phyloP scores from a whole-genome alignment of 2,329 filamentous ascomycete species.

The Calcarisporium arbuscula region DNA sequence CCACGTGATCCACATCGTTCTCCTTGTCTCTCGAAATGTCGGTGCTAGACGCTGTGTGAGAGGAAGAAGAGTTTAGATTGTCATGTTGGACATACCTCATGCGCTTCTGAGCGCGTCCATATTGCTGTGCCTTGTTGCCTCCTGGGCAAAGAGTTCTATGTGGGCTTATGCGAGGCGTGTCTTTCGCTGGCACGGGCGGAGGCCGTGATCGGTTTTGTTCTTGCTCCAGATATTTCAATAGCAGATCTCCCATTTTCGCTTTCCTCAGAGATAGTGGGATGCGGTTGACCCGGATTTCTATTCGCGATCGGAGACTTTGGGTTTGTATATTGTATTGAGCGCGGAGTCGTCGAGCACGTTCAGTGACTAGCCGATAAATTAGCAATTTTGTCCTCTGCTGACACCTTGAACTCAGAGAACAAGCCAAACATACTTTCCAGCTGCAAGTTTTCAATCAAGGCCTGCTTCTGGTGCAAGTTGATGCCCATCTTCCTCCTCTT shows the following conservation, averaged over 20 bases:
- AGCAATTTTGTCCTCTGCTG: not conserved
- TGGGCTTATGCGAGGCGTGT: constrained; percentile 30
- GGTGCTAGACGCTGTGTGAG: constrained; percentile 40
- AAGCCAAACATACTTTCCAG: constrained; percentile 78
- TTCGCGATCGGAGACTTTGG: constrained; percentile 73
- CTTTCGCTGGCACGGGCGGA: constrained; percentile 46
- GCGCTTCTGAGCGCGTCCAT: constrained; percentile 36
- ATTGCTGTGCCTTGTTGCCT: constrained; percentile 23
- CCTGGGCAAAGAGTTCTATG: no score
- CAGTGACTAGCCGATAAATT: constrained; percentile 56
- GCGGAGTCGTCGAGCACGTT: constrained; percentile 78
- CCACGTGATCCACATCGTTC: constrained; percentile 53
- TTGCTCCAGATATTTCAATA: constrained; percentile 45
- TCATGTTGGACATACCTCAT: constrained; percentile 38
- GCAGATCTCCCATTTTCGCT: constrained; percentile 74
- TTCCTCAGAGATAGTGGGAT: constrained; percentile 76
- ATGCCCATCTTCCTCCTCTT: constrained; percentile 57
- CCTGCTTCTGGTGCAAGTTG: constrained; percentile 70
- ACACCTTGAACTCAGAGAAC: constrained; percentile 6
- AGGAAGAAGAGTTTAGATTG: constrained; percentile 4
- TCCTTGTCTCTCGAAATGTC: constrained; percentile 69
- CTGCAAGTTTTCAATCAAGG: constrained; percentile 81
- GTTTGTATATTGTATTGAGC: constrained; percentile 86
- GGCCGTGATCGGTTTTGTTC: constrained; percentile 32
- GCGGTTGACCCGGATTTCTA: constrained; percentile 89